phyloP scores from a whole-genome alignment of 306 rosid genomes.

The Chamaecrista fasciculata region DNA sequence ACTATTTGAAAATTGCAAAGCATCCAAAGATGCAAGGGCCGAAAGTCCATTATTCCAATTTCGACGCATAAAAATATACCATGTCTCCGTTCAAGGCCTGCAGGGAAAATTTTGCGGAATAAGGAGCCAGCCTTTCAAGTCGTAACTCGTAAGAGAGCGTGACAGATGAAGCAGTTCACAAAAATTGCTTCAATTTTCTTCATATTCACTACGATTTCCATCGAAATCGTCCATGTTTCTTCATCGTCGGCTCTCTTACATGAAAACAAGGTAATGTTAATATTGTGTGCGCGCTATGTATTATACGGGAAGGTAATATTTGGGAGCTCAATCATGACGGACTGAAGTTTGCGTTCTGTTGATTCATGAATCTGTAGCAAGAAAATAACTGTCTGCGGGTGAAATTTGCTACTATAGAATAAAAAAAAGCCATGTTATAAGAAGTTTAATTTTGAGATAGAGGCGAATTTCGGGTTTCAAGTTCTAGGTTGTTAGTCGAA shows the following conservation, averaged over 20 bases:
- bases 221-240: conserved; percentile 26
- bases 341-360: conserved; percentile 12
- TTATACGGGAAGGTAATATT: background rate
- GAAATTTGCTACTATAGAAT: conserved; percentile 14
- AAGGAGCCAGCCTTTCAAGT: background rate
- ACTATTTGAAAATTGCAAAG: background rate
- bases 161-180: conserved; percentile 44
- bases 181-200: conserved; percentile 31
- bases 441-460: background rate
- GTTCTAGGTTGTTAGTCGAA: background rate
- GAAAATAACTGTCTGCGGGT: background rate
- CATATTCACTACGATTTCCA: conserved; percentile 24
- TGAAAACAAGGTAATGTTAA: conserved; percentile 33
- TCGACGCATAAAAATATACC: too few species aligned
- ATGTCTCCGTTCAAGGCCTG: background rate
- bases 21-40: conserved; percentile 3
- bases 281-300: background rate
- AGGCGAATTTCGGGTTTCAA: conserved; percentile 13
- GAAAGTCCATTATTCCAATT: background rate
- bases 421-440: background rate
- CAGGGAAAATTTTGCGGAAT: background rate
- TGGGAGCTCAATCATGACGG: conserved; percentile 18
- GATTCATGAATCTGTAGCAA: conserved; percentile 3
- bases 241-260: conserved; percentile 41
- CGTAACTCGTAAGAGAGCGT: conserved; percentile 7